Evolutionary conservation across 495 filamentous ascomycete genomes (phyloP).

Genomic region (Penicillium lagena): DNA sequence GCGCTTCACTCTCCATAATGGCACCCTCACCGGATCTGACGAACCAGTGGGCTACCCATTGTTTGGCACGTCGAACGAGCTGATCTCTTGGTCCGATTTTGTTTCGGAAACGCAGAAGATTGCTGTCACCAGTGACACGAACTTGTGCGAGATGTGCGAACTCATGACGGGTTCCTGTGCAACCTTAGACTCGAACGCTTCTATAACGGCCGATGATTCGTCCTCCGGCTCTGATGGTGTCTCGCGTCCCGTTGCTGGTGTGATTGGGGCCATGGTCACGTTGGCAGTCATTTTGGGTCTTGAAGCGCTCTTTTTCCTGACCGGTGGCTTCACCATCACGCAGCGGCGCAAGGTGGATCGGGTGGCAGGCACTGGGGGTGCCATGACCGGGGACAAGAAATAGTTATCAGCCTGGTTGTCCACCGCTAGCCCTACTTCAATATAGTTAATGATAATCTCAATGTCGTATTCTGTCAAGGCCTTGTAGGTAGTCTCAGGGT

Average conservation of each 20-base stretch:
- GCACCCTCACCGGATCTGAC: constrained; percentile 28
- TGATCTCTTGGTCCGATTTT: constrained; percentile 39
- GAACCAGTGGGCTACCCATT: constrained; percentile 33
- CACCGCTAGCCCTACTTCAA: too few species aligned
- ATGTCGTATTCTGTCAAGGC: too few species aligned
- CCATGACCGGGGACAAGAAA: constrained; percentile 12
- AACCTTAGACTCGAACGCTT: background rate
- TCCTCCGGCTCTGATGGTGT: constrained; percentile 20
- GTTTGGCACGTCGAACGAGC: constrained; percentile 26
- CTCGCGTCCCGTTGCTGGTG: constrained; percentile 43
- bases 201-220: constrained; percentile 6
- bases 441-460: too few species aligned
- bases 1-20: constrained; percentile 49
- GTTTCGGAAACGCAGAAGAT: constrained; percentile 26
- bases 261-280: constrained; percentile 59
- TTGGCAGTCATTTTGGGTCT: constrained; percentile 46
- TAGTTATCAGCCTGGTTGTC: too few species aligned
- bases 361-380: constrained; percentile 8
- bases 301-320: constrained; percentile 39
- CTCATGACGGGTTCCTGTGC: constrained; percentile 35
- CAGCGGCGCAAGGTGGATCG: constrained; percentile 13
- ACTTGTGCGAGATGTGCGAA: constrained; percentile 43
- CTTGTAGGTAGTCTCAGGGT: too few species aligned
- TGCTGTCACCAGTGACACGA: constrained; percentile 25
- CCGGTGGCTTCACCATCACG: constrained; percentile 21